These are phyloP conservation scores for Candida quercuum DNA, from an alignment of 805 yeast genomes.

Conservation along the genomic window DNA sequence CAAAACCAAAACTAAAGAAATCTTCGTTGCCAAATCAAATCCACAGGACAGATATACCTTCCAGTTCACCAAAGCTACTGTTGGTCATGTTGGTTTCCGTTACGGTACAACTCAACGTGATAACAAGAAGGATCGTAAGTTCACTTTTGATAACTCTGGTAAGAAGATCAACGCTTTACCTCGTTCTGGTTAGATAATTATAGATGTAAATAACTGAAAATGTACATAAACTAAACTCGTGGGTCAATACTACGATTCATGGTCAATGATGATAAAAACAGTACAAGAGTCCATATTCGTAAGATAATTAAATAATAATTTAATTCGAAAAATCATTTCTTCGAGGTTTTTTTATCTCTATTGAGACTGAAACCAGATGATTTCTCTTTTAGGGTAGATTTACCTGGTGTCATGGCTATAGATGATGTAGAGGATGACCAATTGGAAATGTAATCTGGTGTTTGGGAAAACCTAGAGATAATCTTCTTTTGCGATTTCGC, in stretches of 20 bases:
- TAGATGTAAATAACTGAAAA: background rate
- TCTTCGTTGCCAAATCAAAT: constrained; percentile 41
- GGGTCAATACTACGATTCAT: no score
- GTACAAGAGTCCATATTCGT: no score
- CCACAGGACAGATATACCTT: constrained; percentile 56
- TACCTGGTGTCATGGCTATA: background rate
- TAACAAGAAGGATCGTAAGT: constrained; percentile 73
- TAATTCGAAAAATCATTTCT: no score
- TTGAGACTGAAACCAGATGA: constrained; percentile 22
- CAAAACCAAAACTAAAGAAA: constrained; percentile 25
- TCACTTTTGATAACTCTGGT: constrained; percentile 67
- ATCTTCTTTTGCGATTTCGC: constrained; percentile 11
- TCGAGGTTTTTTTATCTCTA: constrained; percentile 13
- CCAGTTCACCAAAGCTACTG: constrained; percentile 71
- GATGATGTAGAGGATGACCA: constrained; percentile 11
- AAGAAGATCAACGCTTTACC: constrained; percentile 33
- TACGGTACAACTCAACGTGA: constrained; percentile 91
- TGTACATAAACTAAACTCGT: background rate
- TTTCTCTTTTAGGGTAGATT: constrained; percentile 15
- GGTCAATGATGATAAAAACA: no score
- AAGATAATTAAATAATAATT: no score
- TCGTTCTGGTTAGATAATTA: constrained; percentile 17
- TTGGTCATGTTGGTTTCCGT: constrained; percentile 84
- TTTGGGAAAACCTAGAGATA: constrained; percentile 15
- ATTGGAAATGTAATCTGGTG: constrained; percentile 14